Evolutionary conservation across 495 filamentous ascomycete genomes (phyloP).

Genomic region (Aspergillus nidulans): DNA sequence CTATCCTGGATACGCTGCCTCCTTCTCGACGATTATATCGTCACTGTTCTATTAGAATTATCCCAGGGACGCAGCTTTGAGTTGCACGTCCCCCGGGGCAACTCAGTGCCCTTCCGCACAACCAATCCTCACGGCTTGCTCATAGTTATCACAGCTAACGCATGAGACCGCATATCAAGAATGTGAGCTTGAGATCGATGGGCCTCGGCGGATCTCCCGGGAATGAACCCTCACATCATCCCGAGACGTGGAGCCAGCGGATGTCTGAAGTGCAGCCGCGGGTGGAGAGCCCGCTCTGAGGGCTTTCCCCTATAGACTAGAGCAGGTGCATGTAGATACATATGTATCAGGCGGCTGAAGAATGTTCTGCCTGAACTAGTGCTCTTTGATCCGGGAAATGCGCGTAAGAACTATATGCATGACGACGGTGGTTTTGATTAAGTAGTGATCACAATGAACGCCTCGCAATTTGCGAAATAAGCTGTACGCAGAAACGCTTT

Average conservation of each 20-base stretch:
- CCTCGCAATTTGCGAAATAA: not conserved
- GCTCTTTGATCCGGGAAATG: not conserved
- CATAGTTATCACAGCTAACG: not conserved
- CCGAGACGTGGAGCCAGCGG: not conserved
- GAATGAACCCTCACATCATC: constrained; percentile 8
- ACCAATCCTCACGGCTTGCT: not conserved
- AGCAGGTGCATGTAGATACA: constrained; percentile 7
- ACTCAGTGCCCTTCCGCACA: not conserved
- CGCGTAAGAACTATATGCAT: not conserved
- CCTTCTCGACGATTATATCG: no score
- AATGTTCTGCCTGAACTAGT: constrained; percentile 5
- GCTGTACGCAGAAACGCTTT: no score
- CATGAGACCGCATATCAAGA: constrained; percentile 12
- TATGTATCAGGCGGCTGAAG: constrained; percentile 1
- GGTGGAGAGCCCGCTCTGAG: not conserved
- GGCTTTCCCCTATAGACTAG: not conserved
- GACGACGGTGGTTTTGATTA: not conserved
- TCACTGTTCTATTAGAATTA: not conserved
- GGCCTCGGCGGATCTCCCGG: constrained; percentile 2
- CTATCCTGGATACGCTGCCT: not conserved
- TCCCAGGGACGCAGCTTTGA: not conserved
- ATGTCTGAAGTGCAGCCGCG: constrained; percentile 4
- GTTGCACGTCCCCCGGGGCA: not conserved
- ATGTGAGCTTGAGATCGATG: constrained; percentile 9
- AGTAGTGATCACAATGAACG: not conserved